phyloP scores from a whole-genome alignment of 2,329 filamentous ascomycete species.

The Calonectria pseudoreteaudii region DNA sequence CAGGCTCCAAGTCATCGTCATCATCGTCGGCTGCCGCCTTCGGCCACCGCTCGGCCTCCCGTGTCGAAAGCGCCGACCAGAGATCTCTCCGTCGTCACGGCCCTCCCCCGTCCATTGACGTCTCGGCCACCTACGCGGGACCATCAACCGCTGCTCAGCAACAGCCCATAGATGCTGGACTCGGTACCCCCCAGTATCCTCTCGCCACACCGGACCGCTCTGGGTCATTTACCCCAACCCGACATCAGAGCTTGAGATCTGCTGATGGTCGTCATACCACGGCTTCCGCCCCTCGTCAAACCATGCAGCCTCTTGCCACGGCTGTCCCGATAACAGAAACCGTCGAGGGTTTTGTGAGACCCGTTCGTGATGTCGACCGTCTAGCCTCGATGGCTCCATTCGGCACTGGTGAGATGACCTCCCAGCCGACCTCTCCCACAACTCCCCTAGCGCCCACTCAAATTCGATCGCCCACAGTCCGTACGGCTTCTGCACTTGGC shows the following conservation, averaged over 20 bases:
- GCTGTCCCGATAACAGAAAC: slow-evolving; percentile 76
- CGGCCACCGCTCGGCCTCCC: slow-evolving; percentile 63
- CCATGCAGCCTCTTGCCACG: slow-evolving; percentile 73
- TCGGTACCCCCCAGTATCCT: slow-evolving; percentile 37
- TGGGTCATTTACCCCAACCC: slow-evolving; percentile 44
- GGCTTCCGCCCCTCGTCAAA: slow-evolving; percentile 61
- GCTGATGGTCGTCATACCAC: slow-evolving; percentile 64
- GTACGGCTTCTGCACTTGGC: slow-evolving; percentile 64
- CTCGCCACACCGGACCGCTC: slow-evolving; percentile 39
- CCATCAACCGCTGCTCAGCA: slow-evolving; percentile 48
- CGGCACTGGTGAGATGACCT: slow-evolving; percentile 76
- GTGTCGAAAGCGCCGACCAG: slow-evolving; percentile 68
- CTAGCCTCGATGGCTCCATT: slow-evolving; percentile 84
- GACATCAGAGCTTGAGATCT: slow-evolving; percentile 64
- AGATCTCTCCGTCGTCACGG: slow-evolving; percentile 79
- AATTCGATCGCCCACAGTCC: slow-evolving; percentile 65
- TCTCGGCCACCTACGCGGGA: slow-evolving; percentile 57
- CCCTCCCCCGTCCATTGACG: slow-evolving; percentile 78
- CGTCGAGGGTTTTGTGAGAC: slow-evolving; percentile 80
- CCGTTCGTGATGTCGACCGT: slow-evolving; percentile 84
- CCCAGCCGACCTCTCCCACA: slow-evolving; percentile 93
- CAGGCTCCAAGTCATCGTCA: slow-evolving; percentile 58
- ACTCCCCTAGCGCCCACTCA: slow-evolving; percentile 81
- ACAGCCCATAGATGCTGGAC: slow-evolving; percentile 38
- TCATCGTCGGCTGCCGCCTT: slow-evolving; percentile 52